Percentiles rank a stretch among this genome's conserved stretches.
These are phyloP conservation scores for Durio zibethinus DNA, from an alignment of 345 rosid species.

Conservation along the genomic window DNA sequence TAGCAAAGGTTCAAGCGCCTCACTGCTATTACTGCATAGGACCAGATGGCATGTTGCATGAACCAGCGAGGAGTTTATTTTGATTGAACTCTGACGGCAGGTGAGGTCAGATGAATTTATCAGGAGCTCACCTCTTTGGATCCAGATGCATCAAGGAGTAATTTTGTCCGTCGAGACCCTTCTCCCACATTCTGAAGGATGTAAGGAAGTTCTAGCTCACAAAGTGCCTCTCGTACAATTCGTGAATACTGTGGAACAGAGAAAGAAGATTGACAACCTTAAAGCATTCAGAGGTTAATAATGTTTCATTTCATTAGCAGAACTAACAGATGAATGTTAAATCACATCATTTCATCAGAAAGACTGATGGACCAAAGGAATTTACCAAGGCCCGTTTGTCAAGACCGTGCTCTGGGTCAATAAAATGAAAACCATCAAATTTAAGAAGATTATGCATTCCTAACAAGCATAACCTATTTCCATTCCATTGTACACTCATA, in stretches of 20 bases:
- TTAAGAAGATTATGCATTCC: neutral
- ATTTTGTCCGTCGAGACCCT: conserved; percentile 46
- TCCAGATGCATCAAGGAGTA: conserved; percentile 57
- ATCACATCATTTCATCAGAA: neutral
- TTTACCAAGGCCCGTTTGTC: neutral
- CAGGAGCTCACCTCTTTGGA: conserved; percentile 50
- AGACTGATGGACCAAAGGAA: neutral
- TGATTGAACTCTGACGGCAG: neutral
- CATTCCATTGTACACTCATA: neutral
- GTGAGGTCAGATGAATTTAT: neutral
- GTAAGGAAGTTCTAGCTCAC: conserved; percentile 81
- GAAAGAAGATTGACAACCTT: neutral
- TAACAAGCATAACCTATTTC: neutral
- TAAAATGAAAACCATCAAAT: neutral
- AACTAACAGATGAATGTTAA: neutral
- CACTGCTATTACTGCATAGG: neutral
- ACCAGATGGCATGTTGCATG: neutral
- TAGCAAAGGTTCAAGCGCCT: neutral
- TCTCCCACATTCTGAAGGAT: conserved; percentile 69
- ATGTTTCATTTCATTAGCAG: neutral
- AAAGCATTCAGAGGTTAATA: neutral
- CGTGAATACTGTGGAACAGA: conserved; percentile 43
- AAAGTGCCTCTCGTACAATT: conserved; percentile 79
- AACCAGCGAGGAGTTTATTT: neutral
- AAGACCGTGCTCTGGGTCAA: neutral